A percentile compares a stretch with the other conserved stretches of the same genome.
Evolutionary conservation across 148 eudicot species (phyloP).

Genomic region (Agrostemma githago): DNA sequence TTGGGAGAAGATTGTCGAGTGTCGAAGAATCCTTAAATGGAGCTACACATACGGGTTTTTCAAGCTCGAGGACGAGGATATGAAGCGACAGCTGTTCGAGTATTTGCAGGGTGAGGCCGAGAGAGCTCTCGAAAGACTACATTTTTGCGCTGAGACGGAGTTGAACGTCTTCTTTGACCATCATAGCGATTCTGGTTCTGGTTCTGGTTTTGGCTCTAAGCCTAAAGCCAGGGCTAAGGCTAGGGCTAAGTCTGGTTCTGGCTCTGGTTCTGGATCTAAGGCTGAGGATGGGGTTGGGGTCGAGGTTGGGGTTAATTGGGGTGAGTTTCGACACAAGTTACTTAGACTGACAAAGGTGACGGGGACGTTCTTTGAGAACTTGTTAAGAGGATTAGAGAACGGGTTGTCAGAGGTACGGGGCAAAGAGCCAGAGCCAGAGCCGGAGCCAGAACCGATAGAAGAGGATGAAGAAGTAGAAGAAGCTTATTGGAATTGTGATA

Average conservation of each 20-base stretch:
- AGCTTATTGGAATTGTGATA: constrained; percentile 7
- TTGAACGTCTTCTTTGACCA: constrained; percentile 20
- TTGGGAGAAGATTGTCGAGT: constrained; percentile 68
- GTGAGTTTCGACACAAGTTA: constrained; percentile 41
- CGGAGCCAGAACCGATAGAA: background rate
- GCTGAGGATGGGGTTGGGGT: background rate
- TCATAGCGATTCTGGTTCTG: too few species aligned
- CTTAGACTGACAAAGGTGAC: constrained; percentile 56
- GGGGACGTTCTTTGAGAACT: constrained; percentile 54
- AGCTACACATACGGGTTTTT: constrained; percentile 63
- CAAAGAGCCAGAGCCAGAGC: background rate
- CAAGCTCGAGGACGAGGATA: constrained; percentile 36
- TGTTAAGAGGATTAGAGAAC: constrained; percentile 70
- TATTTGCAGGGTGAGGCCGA: constrained; percentile 68
- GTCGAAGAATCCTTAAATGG: constrained; percentile 68
- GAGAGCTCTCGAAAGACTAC: constrained; percentile 59
- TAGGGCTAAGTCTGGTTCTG: too few species aligned
- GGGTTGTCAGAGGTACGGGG: constrained; percentile 50
- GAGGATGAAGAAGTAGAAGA: background rate
- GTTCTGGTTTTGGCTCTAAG: too few species aligned
- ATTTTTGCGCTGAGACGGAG: constrained; percentile 58
- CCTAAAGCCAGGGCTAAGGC: too few species aligned
- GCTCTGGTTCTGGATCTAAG: background rate
- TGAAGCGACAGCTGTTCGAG: constrained; percentile 51
- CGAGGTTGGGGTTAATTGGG: constrained; percentile 23